Percentiles rank a stretch among this genome's conserved stretches.
Evolutionary conservation across 768 basidiomycete species (phyloP).

Genomic region (Lactifluus piperatus): DNA sequence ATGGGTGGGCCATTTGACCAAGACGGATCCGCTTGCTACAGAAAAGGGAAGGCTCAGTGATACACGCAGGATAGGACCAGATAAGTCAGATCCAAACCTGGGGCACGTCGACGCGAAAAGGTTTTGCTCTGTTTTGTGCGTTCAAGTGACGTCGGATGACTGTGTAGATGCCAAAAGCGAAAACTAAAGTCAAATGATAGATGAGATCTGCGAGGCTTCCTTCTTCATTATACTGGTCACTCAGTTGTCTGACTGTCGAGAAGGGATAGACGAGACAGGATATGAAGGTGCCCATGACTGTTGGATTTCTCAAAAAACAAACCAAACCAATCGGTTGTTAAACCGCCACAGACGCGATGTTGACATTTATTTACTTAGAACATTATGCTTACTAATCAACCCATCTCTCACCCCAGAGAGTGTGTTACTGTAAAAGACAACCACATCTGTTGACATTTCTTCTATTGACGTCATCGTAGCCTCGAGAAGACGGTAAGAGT

Average conservation of each 20-base stretch:
- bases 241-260: constrained; percentile 40
- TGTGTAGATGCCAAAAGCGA: constrained; percentile 72
- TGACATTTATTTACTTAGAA: constrained; percentile 11
- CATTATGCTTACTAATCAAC: constrained; percentile 3
- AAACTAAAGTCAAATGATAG: constrained; percentile 60
- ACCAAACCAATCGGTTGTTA: background rate
- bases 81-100: constrained; percentile 37
- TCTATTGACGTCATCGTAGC: background rate
- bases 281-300: constrained; percentile 24
- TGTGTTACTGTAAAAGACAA: no score
- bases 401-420: no score
- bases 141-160: constrained; percentile 69
- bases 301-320: constrained; percentile 3
- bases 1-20: constrained; percentile 47
- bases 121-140: constrained; percentile 62
- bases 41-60: background rate
- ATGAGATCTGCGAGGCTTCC: constrained; percentile 42
- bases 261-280: constrained; percentile 42
- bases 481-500: no score
- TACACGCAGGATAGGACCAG: constrained; percentile 1
- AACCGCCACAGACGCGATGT: constrained; percentile 17
- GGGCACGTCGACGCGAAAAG: constrained; percentile 52
- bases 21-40: constrained; percentile 30
- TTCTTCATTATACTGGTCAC: constrained; percentile 30
- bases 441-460: background rate